Evolutionary conservation across 2,329 filamentous ascomycete species (phyloP), one percentile per base, ranked within the genome.

Genomic region (Venturia asperata): DNA sequence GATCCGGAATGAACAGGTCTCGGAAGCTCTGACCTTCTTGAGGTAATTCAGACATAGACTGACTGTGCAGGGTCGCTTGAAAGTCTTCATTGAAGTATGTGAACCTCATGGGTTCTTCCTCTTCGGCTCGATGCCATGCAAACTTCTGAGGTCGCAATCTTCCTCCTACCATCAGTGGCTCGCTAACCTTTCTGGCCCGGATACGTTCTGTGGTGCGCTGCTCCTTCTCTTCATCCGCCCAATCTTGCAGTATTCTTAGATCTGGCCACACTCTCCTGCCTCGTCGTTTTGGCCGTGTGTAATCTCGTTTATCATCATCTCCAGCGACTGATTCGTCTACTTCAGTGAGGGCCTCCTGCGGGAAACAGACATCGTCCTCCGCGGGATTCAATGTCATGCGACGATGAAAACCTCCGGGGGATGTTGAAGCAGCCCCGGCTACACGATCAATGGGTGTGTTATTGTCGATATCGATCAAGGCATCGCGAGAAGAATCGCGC

Each of bases 1-100:
- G 92, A 67, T 97, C 91, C 0, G 94, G 94, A 27, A 96, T 84
- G 73, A 99, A 99, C 0, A 99, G 83, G 70, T 96, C 90, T 66
- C 83, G 83, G 74, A 99, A 99, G 55, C 85, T 89, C 67, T 87
- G 84, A 6, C 91, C 94, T 0, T 90, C 87, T 70, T 96, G 92
- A 10, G 95, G 84, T 24, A 99, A 83, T 74, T 97, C 94, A 2
- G 92, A 96, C 66, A 99, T 96, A 0, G 89, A 94, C 75, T 96
- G 91, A 67, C 92, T 94, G 76, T 99, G 94, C 67, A 99, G 95
- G 0, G 94, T 99, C 75, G 90, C 95, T 71, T 91, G 89, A 65
- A 97, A 91, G 68, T 96, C 91, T 74, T 97, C 94, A 75, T 97
- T 97, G 82, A 99, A 99, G 76, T 99, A 99, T 0, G 94, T 97